Evolutionary conservation across 169 alveolate species (phyloP).

Genomic region (Babesia divergens): DNA sequence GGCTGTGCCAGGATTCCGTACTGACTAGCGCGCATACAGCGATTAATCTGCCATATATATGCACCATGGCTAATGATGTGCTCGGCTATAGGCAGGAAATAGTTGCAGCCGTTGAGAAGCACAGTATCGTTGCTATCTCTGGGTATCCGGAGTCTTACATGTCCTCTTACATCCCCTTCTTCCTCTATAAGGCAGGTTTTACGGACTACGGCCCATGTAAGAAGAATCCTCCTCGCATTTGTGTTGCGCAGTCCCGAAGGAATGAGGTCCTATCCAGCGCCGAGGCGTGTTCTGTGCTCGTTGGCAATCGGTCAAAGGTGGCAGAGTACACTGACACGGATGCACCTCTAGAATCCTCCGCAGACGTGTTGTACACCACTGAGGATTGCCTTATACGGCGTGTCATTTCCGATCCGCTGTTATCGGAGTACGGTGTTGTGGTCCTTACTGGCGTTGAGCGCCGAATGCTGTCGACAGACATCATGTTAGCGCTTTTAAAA

Average conservation of each 20-base stretch:
- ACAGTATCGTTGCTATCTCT: conserved; percentile 45
- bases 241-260: conserved; percentile 20
- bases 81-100: conserved; percentile 23
- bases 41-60: no score
- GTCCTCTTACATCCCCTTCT: conserved; percentile 44
- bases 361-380: conserved; percentile 42
- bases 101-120: conserved; percentile 44
- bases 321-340: neutral
- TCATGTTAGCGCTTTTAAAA: conserved; percentile 59
- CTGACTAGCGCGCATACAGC: no score
- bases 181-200: conserved; percentile 54
- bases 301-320: conserved; percentile 23
- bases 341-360: neutral
- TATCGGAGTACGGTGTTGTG: conserved; percentile 70
- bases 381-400: conserved; percentile 29
- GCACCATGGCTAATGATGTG: conserved; percentile 38
- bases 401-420: conserved; percentile 68
- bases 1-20: no score
- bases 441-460: conserved; percentile 63
- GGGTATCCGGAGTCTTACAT: conserved; percentile 38
- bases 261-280: conserved; percentile 7
- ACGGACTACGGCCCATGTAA: neutral
- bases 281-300: conserved; percentile 44
- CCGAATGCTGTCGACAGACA: conserved; percentile 59
- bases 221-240: conserved; percentile 53